These are phyloP conservation scores for Elaeis guineensis DNA, from an alignment of 176 grass and related monocot genomes.

Conservation along the genomic window DNA sequence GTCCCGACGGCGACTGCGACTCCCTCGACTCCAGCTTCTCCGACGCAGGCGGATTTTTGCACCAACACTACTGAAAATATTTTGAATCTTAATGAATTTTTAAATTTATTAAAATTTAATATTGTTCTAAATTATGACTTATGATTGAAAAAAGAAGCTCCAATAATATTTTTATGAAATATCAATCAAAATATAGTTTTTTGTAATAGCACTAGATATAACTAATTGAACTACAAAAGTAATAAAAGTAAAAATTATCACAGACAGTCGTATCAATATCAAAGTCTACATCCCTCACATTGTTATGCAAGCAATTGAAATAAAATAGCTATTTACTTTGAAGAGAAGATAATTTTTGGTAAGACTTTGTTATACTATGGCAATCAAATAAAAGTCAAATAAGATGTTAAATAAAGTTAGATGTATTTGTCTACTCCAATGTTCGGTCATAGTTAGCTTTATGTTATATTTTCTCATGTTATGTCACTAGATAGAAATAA, in stretches of 20 bases:
- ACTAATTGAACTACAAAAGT: too few species aligned
- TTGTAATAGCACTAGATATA: too few species aligned
- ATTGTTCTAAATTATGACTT: background rate
- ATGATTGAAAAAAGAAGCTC: background rate
- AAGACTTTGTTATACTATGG: too few species aligned
- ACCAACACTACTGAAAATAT: background rate
- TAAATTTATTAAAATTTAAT: background rate
- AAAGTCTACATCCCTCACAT: too few species aligned
- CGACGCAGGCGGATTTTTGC: too few species aligned
- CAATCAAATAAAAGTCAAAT: background rate
- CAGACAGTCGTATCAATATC: too few species aligned
- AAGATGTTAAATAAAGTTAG: background rate
- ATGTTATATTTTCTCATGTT: background rate
- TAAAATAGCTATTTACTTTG: background rate
- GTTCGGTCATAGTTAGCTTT: background rate
- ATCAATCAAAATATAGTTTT: too few species aligned
- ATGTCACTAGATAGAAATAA: background rate
- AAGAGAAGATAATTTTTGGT: background rate
- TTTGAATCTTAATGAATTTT: background rate
- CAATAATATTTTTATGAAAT: background rate
- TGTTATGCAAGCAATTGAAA: background rate
- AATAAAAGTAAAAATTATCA: too few species aligned
- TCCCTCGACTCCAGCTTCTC: too few species aligned
- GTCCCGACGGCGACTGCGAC: too few species aligned
- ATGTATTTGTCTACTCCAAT: background rate